phyloP scores from a whole-genome alignment of 345 rosid genomes.

The Geranium rotundifolium region DNA sequence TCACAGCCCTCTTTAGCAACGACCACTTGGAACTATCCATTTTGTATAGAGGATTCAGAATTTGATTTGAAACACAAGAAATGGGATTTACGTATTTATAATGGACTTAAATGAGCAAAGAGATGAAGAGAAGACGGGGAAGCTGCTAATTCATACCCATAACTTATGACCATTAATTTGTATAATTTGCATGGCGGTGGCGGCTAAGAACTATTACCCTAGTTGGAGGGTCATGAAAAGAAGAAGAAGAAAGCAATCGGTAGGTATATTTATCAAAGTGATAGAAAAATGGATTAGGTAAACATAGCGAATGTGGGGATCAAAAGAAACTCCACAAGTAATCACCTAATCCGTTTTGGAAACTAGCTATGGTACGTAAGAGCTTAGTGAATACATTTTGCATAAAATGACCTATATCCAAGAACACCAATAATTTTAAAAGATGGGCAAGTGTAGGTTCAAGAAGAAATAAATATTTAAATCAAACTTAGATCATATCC shows the following conservation, averaged over 20 bases:
- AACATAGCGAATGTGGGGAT: too few relatives aligned
- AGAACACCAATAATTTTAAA: too few relatives aligned
- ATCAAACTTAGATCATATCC: too few relatives aligned
- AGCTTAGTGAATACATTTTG: background rate
- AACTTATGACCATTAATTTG: too few relatives aligned
- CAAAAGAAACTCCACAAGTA: too few relatives aligned
- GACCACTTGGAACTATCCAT: conserved; percentile 6
- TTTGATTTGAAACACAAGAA: background rate
- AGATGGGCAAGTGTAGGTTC: too few relatives aligned
- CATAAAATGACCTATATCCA: too few relatives aligned
- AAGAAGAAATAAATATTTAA: too few relatives aligned
- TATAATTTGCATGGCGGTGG: too few relatives aligned
- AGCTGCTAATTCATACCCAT: background rate
- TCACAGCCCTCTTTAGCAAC: conserved; percentile 52
- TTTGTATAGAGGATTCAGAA: background rate
- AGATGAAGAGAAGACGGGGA: background rate
- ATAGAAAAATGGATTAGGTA: too few relatives aligned
- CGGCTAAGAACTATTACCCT: background rate
- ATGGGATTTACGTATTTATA: too few relatives aligned
- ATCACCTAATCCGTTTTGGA: background rate
- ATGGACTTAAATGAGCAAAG: background rate
- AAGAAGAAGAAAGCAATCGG: too few relatives aligned
- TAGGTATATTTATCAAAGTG: background rate
- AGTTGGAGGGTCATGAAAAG: background rate
- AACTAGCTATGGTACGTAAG: background rate